phyloP scores from a whole-genome alignment of 2,329 filamentous ascomycete genomes.

The Aspergillus unguis region DNA sequence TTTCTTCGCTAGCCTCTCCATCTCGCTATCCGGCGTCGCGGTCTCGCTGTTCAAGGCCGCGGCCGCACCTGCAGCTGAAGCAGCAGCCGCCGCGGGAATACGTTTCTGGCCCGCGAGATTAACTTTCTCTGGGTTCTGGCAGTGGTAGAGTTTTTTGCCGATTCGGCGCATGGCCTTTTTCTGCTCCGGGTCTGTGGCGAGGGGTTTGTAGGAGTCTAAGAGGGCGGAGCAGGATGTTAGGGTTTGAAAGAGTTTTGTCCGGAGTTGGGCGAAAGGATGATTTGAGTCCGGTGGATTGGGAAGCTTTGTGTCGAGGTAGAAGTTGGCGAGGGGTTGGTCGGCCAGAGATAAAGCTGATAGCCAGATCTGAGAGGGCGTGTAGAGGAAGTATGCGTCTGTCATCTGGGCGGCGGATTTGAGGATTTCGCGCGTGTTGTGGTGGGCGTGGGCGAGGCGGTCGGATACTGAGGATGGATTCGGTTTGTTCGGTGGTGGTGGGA shows the following conservation, averaged over 20 bases:
- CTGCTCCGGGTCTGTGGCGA: slow-evolving; percentile 37
- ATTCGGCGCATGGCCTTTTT: slow-evolving; percentile 45
- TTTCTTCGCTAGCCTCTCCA: slow-evolving; percentile 40
- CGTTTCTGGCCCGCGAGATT: slow-evolving; percentile 44
- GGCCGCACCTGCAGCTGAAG: slow-evolving; percentile 15
- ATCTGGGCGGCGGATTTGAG: slow-evolving; percentile 77
- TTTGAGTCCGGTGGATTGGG: slow-evolving; percentile 12
- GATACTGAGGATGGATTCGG: slow-evolving; percentile 29
- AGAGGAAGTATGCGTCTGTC: slow-evolving; percentile 96
- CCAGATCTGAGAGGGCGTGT: slow-evolving; percentile 91
- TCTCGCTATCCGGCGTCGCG: slow-evolving; percentile 34
- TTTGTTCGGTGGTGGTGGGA: slow-evolving; percentile 26
- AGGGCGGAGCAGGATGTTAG: slow-evolving; percentile 39
- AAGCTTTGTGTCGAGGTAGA: slow-evolving; percentile 47
- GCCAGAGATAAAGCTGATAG: slow-evolving; percentile 74
- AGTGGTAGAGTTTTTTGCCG: slow-evolving; percentile 49
- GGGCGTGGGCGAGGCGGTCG: slow-evolving; percentile 59
- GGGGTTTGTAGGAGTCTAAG: slow-evolving; percentile 39
- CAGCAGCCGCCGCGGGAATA: slow-evolving; percentile 33
- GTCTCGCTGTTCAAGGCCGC: slow-evolving; percentile 19
- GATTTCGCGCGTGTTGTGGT: slow-evolving; percentile 68
- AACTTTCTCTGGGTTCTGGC: slow-evolving; percentile 48
- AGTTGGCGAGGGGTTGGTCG: slow-evolving; percentile 53
- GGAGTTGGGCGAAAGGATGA: slow-evolving; percentile 31
- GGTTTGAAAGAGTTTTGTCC: slow-evolving; percentile 36